Conservation (phyloP, 495 filamentous ascomycete species). For the Aspergillus olivimuriae region DNA sequence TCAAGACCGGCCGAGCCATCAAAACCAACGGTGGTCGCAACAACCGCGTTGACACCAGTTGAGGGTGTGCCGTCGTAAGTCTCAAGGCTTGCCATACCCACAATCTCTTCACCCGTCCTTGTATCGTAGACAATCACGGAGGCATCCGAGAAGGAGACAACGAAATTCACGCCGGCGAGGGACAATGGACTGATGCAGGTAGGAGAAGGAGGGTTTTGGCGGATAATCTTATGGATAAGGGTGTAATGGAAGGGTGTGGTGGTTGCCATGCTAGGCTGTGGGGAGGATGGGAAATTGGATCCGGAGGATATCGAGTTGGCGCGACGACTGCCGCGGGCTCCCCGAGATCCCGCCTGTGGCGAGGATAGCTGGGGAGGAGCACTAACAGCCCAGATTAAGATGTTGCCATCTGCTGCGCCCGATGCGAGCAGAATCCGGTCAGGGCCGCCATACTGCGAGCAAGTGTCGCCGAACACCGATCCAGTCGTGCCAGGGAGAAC, state of each 20-base stretch:
- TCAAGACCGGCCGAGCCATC: conserved; percentile 64
- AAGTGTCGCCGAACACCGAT: conserved; percentile 65
- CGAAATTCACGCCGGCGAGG: conserved; percentile 80
- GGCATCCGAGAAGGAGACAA: conserved; percentile 86
- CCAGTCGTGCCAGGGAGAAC: conserved; percentile 82
- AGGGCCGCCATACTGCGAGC: conserved; percentile 60
- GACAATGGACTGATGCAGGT: conserved; percentile 90
- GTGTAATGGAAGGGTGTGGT: conserved; percentile 56
- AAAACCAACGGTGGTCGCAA: conserved; percentile 74
- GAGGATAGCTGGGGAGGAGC: conserved; percentile 80
- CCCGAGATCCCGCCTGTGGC: conserved; percentile 63
- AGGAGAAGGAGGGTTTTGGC: conserved; percentile 67
- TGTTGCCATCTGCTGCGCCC: conserved; percentile 82
- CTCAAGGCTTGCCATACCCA: conserved; percentile 84
- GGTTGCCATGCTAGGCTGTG: conserved; percentile 81
- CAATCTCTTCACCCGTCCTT: conserved; percentile 81
- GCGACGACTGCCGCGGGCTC: conserved; percentile 69
- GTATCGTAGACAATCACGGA: conserved; percentile 90
- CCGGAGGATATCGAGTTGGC: conserved; percentile 88
- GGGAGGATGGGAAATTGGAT: conserved; percentile 80
- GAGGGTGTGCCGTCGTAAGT: conserved; percentile 81
- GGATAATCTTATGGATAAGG: conserved; percentile 77
- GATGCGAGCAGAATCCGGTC: conserved; percentile 88
- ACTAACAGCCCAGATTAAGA: conserved; percentile 92
- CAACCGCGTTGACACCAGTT: conserved; percentile 87